Evolutionary conservation across 2,329 filamentous ascomycete species (phyloP).

Genomic region (Anthostomella pinea): DNA sequence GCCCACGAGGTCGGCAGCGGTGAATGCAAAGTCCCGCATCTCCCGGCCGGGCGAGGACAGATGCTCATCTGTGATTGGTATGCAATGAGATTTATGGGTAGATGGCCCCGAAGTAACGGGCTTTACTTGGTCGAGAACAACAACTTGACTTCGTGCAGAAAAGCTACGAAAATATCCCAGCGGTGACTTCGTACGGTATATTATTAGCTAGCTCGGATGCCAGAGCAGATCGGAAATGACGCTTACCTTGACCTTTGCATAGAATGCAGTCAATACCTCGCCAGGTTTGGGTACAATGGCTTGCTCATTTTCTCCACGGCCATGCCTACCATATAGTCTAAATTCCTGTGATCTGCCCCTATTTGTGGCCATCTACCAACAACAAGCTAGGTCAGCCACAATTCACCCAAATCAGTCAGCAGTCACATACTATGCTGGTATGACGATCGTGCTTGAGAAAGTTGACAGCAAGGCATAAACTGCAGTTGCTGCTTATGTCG

Average conservation of each 20-base stretch:
- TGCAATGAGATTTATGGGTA: constrained; percentile 2
- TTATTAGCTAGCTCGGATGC: too few species aligned
- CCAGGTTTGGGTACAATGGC: constrained; percentile 8
- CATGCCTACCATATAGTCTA: constrained; percentile 4
- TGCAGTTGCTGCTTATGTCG: not conserved
- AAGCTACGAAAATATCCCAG: constrained; percentile 11
- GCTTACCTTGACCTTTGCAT: constrained; percentile 13
- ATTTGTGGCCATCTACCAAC: constrained; percentile 13
- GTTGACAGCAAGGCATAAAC: too few species aligned
- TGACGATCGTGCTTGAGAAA: too few species aligned
- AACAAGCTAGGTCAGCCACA: too few species aligned
- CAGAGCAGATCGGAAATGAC: too few species aligned
- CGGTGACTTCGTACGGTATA: constrained; percentile 5
- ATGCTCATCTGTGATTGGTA: constrained; percentile 7
- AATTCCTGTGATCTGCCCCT: constrained; percentile 10
- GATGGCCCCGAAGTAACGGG: not conserved
- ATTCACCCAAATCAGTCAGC: too few species aligned
- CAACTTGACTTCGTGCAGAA: constrained; percentile 2
- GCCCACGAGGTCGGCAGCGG: constrained; percentile 10
- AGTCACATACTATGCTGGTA: too few species aligned
- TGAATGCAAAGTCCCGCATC: constrained; percentile 15
- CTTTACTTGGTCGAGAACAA: not conserved
- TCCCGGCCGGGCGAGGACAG: constrained; percentile 6
- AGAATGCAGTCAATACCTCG: constrained; percentile 10
- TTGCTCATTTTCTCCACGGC: constrained; percentile 1